Base-by-base conservation (phyloP, 2,329 filamentous ascomycete species). In the Drechslerella coelobrocha region DNA sequence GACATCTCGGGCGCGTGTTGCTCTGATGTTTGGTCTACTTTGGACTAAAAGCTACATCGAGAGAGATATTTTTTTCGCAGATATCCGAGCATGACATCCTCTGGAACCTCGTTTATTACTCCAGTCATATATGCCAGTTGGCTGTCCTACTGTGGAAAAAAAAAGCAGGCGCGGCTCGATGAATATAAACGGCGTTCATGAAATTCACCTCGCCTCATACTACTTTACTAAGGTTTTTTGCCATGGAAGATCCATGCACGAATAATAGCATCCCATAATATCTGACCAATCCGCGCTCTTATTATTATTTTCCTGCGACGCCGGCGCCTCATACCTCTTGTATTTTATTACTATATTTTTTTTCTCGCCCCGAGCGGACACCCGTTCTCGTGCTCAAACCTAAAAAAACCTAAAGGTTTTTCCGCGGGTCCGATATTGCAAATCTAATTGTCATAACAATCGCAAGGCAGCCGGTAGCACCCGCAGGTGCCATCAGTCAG, bases 171-270 rank as follows among this genome's bases (percentile, higher is more conserved):
- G 41, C 41, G 41, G 41, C 10, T 5, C 41, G 41, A 45, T 19
- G 8, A 5, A 41, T n/a, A 45, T 45, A 19, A 19, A 45, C 41
- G 41, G 41, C 41, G 41, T 45, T 45, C 41, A 45, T 45, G 5
- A 45, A 8, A 9, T 23, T 10, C 41, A n/a, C 37, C 9, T 45
- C 41, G 41, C 19, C 41, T 45, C 41, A 23, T 19, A 17, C 19
- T 21, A 23, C 8, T 21, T 9, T 31, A 6, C 12, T 31, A 6
- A 31, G 29, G 6, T 6, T 31, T 12, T 6, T 31, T 12, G 6
- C 29, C 12, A 31, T 31, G 21, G 17, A 10, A 9, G 14, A 19
- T 45, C 8, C n/a, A 23, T 45, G 2, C 4, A 4, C 10, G 19
- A 6, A 17, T 5, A 3, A 9, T 10, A 4, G 10, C n/a, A 8